These are phyloP conservation scores for Tritrichomonas musculus DNA, from an alignment of 208 protist species.

Conservation along the genomic window DNA sequence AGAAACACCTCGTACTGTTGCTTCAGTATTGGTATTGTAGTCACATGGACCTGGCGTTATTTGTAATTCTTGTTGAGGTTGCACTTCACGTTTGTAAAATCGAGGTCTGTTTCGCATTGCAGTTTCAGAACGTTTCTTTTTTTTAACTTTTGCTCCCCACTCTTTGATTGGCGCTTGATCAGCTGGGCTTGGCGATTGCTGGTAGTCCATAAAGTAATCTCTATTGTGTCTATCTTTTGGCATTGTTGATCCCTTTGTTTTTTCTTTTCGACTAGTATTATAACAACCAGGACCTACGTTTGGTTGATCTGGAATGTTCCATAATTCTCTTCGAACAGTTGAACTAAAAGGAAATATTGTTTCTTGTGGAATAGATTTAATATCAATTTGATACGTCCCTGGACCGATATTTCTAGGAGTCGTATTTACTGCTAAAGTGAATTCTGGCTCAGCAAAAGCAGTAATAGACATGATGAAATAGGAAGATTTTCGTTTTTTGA, in stretches of 20 bases:
- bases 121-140: background rate
- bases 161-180: background rate
- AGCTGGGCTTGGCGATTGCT: background rate
- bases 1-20: background rate
- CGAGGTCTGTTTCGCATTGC: background rate
- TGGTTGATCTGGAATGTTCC: too few relatives aligned
- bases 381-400: too few relatives aligned
- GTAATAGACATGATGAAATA: too few relatives aligned
- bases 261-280: background rate
- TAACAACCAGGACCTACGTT: background rate
- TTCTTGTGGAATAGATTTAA: too few relatives aligned
- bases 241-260: background rate
- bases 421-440: background rate
- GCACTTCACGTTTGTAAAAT: background rate
- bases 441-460: background rate
- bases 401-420: background rate
- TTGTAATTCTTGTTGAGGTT: background rate
- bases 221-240: background rate
- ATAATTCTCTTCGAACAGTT: too few relatives aligned
- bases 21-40: background rate
- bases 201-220: background rate
- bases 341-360: too few relatives aligned
- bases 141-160: too few relatives aligned
- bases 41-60: background rate
- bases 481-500: too few relatives aligned